Percentiles rank a stretch among this genome's conserved stretches.
These are phyloP conservation scores for Pulveroboletus sp. DNA, from an alignment of 768 basidiomycete genomes.

Conservation along the genomic window DNA sequence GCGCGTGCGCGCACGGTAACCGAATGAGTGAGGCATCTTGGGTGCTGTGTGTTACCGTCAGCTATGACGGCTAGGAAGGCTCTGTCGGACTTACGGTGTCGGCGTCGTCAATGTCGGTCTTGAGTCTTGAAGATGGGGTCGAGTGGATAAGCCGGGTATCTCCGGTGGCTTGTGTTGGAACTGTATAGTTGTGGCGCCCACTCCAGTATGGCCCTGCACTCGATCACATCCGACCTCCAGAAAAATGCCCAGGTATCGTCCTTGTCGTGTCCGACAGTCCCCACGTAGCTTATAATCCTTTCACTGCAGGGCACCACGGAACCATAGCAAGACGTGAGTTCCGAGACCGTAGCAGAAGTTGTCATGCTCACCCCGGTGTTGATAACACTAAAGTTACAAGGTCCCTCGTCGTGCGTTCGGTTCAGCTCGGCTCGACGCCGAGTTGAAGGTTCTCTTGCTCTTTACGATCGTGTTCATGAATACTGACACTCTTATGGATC, in stretches of 20 bases:
- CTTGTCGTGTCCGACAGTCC: constrained; percentile 8
- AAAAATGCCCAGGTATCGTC: constrained; percentile 81
- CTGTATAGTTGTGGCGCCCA: constrained; percentile 62
- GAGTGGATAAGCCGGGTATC: constrained; percentile 38
- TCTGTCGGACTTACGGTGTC: constrained; percentile 38
- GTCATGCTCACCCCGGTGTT: constrained; percentile 54
- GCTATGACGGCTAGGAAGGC: constrained; percentile 12
- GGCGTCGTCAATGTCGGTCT: constrained; percentile 48
- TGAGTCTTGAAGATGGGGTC: constrained; percentile 40
- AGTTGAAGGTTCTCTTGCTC: constrained; percentile 76
- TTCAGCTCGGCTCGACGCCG: constrained; percentile 97
- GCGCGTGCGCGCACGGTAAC: constrained; percentile 99
- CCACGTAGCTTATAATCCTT: constrained; percentile 24
- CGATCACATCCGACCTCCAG: constrained; percentile 45
- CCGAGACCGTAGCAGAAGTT: constrained; percentile 71
- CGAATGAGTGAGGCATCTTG: constrained; percentile 99
- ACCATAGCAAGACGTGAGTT: constrained; percentile 92
- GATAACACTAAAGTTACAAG: constrained; percentile 79
- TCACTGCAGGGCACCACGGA: constrained; percentile 73
- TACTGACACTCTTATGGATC: constrained; percentile 2
- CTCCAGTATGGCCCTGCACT: constrained; percentile 30
- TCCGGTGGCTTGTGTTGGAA: constrained; percentile 59
- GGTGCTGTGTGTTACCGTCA: constrained; percentile 36
- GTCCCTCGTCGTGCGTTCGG: constrained; percentile 97
- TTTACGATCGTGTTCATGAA: background rate